phyloP scores from a whole-genome alignment of 257 asterid species.

The Plectranthus barbatus region DNA sequence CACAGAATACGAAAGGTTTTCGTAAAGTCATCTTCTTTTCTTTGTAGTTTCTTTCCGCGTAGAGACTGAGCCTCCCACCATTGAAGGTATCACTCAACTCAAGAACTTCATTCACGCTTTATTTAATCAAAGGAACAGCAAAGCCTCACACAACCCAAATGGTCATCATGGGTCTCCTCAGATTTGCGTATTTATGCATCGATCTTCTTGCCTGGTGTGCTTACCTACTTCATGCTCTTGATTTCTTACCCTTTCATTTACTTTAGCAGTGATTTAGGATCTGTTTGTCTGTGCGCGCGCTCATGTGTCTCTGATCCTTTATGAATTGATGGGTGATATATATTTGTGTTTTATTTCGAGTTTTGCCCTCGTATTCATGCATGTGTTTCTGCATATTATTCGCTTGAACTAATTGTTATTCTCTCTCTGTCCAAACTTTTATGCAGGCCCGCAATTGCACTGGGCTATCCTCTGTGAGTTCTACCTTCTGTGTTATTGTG shows the following conservation, averaged over 20 bases:
- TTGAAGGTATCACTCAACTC: neutral
- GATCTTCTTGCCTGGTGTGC: constrained; percentile 33
- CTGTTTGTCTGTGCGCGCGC: neutral
- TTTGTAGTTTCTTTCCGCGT: too few relatives aligned
- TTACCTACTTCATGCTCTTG: neutral
- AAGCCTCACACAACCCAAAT: neutral
- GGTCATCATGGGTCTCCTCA: constrained; percentile 24
- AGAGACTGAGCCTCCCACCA: too few relatives aligned
- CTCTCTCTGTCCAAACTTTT: neutral
- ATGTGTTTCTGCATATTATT: neutral
- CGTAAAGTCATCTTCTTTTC: too few relatives aligned
- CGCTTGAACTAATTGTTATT: neutral
- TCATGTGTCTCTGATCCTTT: neutral
- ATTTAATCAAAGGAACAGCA: neutral
- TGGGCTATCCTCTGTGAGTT: constrained; percentile 48
- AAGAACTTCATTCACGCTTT: too few relatives aligned
- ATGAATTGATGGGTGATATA: neutral
- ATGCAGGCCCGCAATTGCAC: constrained; percentile 42
- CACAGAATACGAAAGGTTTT: too few relatives aligned
- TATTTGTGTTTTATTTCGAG: neutral
- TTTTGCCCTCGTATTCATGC: neutral
- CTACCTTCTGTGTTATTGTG: neutral
- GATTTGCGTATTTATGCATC: constrained; percentile 17
- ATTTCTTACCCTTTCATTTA: neutral
- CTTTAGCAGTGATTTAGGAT: neutral